Conservation (phyloP, 768 basidiomycete genomes). For the Ramaria sp. region DNA sequence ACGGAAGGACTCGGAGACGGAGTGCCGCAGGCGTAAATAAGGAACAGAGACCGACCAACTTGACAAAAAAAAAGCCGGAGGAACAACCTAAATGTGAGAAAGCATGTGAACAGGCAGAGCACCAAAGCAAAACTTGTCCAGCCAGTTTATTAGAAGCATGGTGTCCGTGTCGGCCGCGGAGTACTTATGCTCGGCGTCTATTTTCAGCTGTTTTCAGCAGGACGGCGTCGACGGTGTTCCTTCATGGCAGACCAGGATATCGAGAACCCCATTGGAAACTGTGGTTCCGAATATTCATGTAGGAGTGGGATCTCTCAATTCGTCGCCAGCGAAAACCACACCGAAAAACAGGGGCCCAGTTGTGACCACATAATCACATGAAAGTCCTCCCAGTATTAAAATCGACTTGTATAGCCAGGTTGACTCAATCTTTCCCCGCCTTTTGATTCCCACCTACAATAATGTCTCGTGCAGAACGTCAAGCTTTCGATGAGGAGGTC, state of each 20-base stretch:
- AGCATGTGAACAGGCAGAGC: too few relatives aligned
- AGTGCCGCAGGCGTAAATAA: neutral
- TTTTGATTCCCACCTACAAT: neutral
- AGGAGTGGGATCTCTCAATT: too few relatives aligned
- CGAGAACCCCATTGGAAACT: neutral
- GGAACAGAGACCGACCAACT: too few relatives aligned
- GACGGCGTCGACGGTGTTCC: neutral
- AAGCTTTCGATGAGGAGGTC: slow-evolving; percentile 65
- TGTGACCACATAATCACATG: neutral
- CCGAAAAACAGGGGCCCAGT: neutral
- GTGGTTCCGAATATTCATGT: neutral
- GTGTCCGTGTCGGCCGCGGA: neutral
- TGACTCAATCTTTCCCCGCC: neutral
- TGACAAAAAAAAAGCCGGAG: too few relatives aligned
- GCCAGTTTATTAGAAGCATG: too few relatives aligned
- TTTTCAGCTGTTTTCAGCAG: neutral
- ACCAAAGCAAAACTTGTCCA: too few relatives aligned
- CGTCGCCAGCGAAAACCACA: too few relatives aligned
- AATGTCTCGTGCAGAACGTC: slow-evolving; percentile 1
- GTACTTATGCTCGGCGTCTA: neutral
- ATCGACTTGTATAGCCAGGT: neutral
- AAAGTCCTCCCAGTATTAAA: neutral
- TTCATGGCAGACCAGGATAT: neutral
- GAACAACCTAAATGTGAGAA: too few relatives aligned
- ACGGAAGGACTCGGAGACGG: neutral